A percentile compares a stretch with the other conserved stretches of the same genome.
Conservation (phyloP, 2,329 filamentous ascomycete genomes). For the Clonostachys chloroleuca region DNA sequence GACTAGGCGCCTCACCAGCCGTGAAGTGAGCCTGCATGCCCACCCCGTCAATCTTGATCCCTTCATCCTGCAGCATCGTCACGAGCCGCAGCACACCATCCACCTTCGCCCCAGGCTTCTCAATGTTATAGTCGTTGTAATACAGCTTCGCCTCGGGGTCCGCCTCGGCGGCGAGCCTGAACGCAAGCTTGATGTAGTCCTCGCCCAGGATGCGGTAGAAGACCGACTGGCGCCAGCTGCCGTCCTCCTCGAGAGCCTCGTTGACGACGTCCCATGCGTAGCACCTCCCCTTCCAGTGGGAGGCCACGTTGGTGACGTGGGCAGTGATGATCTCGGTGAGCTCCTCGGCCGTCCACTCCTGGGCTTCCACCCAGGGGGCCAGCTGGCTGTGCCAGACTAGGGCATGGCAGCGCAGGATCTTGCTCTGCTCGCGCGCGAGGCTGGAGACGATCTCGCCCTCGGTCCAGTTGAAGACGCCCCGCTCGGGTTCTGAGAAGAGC, state of each 20-base stretch:
- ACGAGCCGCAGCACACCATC: slow-evolving; percentile 26
- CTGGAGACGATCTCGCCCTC: slow-evolving; percentile 46
- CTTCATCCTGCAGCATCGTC: slow-evolving; percentile 22
- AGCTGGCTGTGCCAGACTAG: slow-evolving; percentile 39
- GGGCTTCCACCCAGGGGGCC: slow-evolving; percentile 17
- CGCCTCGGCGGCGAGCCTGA: slow-evolving; percentile 39
- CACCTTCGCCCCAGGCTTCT: slow-evolving; percentile 29
- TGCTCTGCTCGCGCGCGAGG: slow-evolving; percentile 32
- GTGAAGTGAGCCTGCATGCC: slow-evolving; percentile 47
- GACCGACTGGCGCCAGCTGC: slow-evolving; percentile 37
- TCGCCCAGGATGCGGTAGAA: slow-evolving; percentile 47
- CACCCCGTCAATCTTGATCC: slow-evolving; percentile 45
- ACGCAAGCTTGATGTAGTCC: slow-evolving; percentile 48
- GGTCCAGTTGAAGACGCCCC: slow-evolving; percentile 55
- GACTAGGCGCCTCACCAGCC: slow-evolving; percentile 30
- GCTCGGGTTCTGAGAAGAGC: slow-evolving; percentile 55
- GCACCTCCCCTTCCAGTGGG: slow-evolving; percentile 55
- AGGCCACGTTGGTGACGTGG: slow-evolving; percentile 55
- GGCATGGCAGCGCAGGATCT: slow-evolving; percentile 57
- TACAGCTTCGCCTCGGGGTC: slow-evolving; percentile 48
- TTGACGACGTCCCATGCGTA: slow-evolving; percentile 65
- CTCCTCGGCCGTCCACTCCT: slow-evolving; percentile 50
- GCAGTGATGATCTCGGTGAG: slow-evolving; percentile 45
- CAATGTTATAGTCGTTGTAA: slow-evolving; percentile 58
- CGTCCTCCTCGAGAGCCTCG: slow-evolving; percentile 55